These are phyloP conservation scores for Podaxis rugospora DNA, from an alignment of 768 basidiomycete genomes.

Conservation along the genomic window DNA sequence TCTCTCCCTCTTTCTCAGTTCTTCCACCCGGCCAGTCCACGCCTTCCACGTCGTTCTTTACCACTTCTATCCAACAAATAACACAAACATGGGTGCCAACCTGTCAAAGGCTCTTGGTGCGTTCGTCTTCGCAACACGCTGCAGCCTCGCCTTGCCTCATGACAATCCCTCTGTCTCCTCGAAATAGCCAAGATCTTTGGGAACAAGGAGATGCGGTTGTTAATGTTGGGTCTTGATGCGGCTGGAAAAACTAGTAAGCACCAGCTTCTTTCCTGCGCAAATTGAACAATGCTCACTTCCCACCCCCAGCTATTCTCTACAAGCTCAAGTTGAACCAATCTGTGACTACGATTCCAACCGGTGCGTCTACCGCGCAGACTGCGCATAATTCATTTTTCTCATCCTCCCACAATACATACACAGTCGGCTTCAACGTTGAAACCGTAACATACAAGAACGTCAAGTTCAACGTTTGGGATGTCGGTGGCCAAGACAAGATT, in stretches of 20 bases:
- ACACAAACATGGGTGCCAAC: conserved; percentile 73
- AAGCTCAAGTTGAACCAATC: conserved; percentile 99
- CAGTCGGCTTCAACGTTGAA: conserved; percentile 98
- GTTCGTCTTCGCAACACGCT: conserved; percentile 19
- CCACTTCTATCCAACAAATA: conserved; percentile 26
- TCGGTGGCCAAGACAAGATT: conserved; percentile 99
- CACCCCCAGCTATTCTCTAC: conserved; percentile 83
- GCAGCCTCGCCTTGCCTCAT: conserved; percentile 9
- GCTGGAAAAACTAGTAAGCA: conserved; percentile 96
- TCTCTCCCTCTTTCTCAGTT: conserved; percentile 11
- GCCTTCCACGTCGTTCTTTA: conserved; percentile 62
- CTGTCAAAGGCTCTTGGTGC: conserved; percentile 79
- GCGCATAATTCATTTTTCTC: background rate
- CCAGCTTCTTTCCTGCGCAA: background rate
- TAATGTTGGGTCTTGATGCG: conserved; percentile 97
- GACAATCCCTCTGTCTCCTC: conserved; percentile 3
- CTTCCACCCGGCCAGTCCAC: conserved; percentile 19
- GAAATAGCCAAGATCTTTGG: conserved; percentile 87
- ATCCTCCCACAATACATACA: conserved; percentile 2
- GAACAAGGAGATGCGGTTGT: conserved; percentile 97
- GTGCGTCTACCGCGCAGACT: conserved; percentile 33
- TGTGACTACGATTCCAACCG: conserved; percentile 97
- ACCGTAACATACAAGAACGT: conserved; percentile 99
- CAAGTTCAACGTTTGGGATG: conserved; percentile 94
- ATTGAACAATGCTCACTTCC: conserved; percentile 7